These are phyloP conservation scores for Rhodomyrtus psidioides DNA, from an alignment of 441 rosid genomes.

Conservation along the genomic window DNA sequence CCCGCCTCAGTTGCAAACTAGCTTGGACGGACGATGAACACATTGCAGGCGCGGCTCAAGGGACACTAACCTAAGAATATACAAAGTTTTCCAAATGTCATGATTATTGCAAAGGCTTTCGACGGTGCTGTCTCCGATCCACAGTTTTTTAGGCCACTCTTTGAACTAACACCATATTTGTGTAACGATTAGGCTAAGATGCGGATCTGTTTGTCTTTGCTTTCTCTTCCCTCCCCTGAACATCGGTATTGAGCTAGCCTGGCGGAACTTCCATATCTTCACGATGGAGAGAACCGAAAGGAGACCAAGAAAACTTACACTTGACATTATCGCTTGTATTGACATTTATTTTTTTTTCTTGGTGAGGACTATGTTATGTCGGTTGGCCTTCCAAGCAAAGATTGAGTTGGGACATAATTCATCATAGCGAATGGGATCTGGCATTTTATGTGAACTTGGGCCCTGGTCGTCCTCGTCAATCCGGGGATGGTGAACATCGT, in stretches of 20 bases:
- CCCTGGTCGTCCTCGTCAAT: not conserved
- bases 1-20: not conserved
- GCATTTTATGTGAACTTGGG: not conserved
- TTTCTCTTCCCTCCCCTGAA: not conserved
- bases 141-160: not conserved
- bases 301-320: not conserved
- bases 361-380: not conserved
- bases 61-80: not conserved
- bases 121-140: not conserved
- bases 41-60: not conserved
- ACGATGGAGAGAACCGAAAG: not conserved
- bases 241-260: not conserved
- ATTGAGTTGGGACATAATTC: not conserved
- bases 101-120: not conserved
- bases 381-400: not conserved
- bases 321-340: not conserved
- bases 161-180: not conserved
- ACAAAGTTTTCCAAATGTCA: not conserved
- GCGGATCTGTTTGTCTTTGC: not conserved
- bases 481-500: not conserved
- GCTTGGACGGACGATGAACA: not conserved
- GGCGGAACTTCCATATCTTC: not conserved
- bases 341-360: not conserved
- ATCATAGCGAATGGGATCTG: not conserved
- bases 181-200: not conserved